These are phyloP conservation scores for Rhodotorula diobovata DNA, from an alignment of 768 basidiomycete genomes.

Conservation along the genomic window DNA sequence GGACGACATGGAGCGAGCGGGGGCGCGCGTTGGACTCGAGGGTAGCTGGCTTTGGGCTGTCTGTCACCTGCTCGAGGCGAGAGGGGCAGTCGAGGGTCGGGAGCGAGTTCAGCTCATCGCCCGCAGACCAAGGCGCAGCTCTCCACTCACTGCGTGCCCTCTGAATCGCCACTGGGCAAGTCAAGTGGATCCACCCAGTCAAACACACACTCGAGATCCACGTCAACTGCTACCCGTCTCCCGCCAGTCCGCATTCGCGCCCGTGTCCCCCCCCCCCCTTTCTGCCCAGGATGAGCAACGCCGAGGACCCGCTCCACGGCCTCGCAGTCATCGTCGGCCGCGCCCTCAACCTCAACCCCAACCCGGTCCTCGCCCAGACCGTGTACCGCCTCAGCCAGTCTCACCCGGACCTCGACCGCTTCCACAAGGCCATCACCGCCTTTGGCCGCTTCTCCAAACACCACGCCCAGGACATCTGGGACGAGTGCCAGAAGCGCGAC, in stretches of 20 bases:
- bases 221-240: neutral
- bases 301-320: slow-evolving; percentile 51
- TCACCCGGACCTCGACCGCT: slow-evolving; percentile 14
- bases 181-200: no score
- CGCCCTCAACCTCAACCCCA: slow-evolving; percentile 76
- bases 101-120: no score
- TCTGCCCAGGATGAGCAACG: neutral
- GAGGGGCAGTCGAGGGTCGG: no score
- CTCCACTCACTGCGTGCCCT: no score
- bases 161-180: no score
- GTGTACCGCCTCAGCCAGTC: slow-evolving; percentile 61
- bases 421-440: slow-evolving; percentile 60
- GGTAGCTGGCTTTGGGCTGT: neutral
- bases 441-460: slow-evolving; percentile 83
- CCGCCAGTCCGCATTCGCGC: neutral
- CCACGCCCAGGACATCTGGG: slow-evolving; percentile 65
- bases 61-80: no score
- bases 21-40: no score
- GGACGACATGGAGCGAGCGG: slow-evolving; percentile 3
- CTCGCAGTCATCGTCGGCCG: slow-evolving; percentile 75
- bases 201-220: no score
- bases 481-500: slow-evolving; percentile 26
- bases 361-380: slow-evolving; percentile 70
- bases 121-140: no score
- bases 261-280: neutral